Evolutionary conservation across 768 basidiomycete genomes (phyloP).

Genomic region (Epithele typhae): DNA sequence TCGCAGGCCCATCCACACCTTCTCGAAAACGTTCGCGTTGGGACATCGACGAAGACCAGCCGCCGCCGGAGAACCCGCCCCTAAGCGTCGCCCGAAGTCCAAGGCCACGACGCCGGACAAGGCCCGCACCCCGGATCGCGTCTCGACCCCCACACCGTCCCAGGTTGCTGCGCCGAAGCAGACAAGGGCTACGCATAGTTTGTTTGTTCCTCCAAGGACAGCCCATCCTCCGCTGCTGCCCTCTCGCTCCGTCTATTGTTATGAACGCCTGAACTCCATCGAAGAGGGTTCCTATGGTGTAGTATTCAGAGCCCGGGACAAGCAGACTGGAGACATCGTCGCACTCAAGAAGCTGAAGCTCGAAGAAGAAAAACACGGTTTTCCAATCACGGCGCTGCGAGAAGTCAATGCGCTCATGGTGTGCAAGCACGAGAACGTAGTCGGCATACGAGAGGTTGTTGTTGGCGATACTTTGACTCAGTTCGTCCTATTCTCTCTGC

Average conservation of each 20-base stretch:
- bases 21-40: constrained; percentile 77
- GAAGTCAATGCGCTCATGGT: constrained; percentile 97
- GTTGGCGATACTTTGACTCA: constrained; percentile 98
- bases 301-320: constrained; percentile 94
- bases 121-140: constrained; percentile 18
- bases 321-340: constrained; percentile 91
- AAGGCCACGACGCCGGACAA: constrained; percentile 28
- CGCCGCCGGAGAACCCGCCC: constrained; percentile 33
- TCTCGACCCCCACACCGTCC: constrained; percentile 9
- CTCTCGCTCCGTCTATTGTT: constrained; percentile 90
- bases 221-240: constrained; percentile 76
- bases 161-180: constrained; percentile 17
- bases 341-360: constrained; percentile 97
- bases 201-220: constrained; percentile 72
- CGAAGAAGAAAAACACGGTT: constrained; percentile 98
- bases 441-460: constrained; percentile 94
- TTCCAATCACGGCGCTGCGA: constrained; percentile 93
- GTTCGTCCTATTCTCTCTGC: constrained; percentile 52
- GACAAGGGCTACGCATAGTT: constrained; percentile 42
- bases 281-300: constrained; percentile 98
- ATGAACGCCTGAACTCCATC: constrained; percentile 94
- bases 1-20: constrained; percentile 44
- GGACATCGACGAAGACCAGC: constrained; percentile 47
- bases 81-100: constrained; percentile 54
- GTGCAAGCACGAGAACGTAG: constrained; percentile 93